Conservation (phyloP, 805 yeast genomes). For the Starmerella stigmatis region DNA sequence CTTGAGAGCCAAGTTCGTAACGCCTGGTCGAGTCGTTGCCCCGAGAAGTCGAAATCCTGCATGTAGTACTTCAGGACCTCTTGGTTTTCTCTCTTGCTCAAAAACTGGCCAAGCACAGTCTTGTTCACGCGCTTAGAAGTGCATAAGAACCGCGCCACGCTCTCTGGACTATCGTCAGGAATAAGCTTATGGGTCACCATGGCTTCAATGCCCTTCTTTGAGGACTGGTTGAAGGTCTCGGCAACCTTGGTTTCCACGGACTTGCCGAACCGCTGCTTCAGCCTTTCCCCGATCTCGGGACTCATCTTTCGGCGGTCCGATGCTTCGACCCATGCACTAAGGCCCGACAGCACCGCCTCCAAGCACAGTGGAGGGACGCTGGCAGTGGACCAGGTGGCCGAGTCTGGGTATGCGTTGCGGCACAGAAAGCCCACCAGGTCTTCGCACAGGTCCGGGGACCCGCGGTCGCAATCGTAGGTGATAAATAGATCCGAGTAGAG, state of each 20-base stretch:
- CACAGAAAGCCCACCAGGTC: constrained; percentile 61
- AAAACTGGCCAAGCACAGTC: constrained; percentile 71
- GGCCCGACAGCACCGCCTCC: constrained; percentile 69
- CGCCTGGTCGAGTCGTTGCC: constrained; percentile 85
- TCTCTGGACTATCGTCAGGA: constrained; percentile 36
- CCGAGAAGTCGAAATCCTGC: constrained; percentile 59
- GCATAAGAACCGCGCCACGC: constrained; percentile 65
- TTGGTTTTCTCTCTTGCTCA: constrained; percentile 64
- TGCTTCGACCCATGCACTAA: constrained; percentile 32
- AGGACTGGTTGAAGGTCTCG: constrained; percentile 63
- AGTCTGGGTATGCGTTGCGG: constrained; percentile 71
- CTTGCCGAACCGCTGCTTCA: constrained; percentile 34
- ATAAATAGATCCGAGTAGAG: constrained; percentile 69
- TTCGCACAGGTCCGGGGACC: constrained; percentile 64
- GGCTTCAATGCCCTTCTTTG: constrained; percentile 60
- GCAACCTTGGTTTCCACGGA: constrained; percentile 70
- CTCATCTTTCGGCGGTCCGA: not conserved
- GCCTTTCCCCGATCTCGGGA: not conserved
- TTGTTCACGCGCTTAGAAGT: constrained; percentile 78
- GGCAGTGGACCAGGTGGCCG: constrained; percentile 67
- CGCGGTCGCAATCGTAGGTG: constrained; percentile 83
- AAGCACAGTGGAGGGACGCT: constrained; percentile 88
- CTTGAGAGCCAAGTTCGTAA: constrained; percentile 67
- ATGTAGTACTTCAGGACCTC: constrained; percentile 56
- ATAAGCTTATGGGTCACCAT: constrained; percentile 61